Evolutionary conservation across 2,329 filamentous ascomycete species (phyloP).

Genomic region (Talaromyces albobiverticillius): DNA sequence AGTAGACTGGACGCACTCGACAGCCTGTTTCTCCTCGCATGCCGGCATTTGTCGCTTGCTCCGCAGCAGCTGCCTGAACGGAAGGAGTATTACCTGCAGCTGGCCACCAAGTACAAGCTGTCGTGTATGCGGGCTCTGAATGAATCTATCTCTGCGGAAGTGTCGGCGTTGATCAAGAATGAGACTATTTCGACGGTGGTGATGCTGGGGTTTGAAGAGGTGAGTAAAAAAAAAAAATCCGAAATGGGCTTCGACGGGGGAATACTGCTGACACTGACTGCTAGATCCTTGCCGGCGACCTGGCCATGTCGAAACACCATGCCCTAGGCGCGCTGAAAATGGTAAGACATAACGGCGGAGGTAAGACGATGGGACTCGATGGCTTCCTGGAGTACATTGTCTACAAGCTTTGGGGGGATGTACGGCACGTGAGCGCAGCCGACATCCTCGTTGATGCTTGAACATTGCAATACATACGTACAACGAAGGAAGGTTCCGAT

Average conservation of each 20-base stretch:
- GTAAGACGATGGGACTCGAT: not conserved
- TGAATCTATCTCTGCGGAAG: constrained; percentile 1
- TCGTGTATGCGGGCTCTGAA: constrained; percentile 1
- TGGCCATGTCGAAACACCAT: not conserved
- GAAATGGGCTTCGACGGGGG: not conserved
- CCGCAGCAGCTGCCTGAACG: not conserved
- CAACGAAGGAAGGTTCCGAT: too few species aligned
- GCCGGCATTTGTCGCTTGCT: not conserved
- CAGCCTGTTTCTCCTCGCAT: constrained; percentile 3
- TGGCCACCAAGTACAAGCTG: constrained; percentile 3
- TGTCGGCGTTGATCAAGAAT: not conserved
- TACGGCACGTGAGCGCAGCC: not conserved
- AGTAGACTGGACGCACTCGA: not conserved
- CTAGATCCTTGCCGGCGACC: not conserved
- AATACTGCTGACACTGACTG: not conserved
- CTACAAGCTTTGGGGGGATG: constrained; percentile 1
- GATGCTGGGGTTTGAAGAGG: constrained; percentile 6
- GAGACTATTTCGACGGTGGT: constrained; percentile 3
- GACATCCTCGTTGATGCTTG: too few species aligned
- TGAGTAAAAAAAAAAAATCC: not conserved
- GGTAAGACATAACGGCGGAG: constrained; percentile 5
- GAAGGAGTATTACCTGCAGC: not conserved
- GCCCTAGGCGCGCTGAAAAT: not conserved
- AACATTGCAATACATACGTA: not conserved
- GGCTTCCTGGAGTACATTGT: constrained; percentile 3